Evolutionary conservation across 495 filamentous ascomycete species (phyloP).

Genomic region (Podospora pseudoanserina): DNA sequence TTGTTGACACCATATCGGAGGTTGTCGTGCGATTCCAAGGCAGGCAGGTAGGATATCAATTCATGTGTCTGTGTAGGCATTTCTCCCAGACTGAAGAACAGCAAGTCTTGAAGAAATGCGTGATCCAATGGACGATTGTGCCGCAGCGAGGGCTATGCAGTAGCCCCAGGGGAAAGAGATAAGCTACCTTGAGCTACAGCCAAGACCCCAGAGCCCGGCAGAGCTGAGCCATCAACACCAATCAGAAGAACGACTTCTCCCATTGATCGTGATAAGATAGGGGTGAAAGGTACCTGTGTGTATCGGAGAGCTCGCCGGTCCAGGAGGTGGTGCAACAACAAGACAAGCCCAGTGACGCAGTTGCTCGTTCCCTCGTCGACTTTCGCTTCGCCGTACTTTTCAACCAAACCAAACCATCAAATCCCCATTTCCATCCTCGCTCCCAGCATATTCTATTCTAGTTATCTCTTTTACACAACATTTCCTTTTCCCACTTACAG

Average conservation of each 20-base stretch:
- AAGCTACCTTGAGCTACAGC: background rate
- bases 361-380: background rate
- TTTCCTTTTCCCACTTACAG: background rate
- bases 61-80: no score
- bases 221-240: background rate
- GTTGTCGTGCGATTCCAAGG: no score
- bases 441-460: background rate
- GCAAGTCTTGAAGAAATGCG: no score
- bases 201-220: background rate
- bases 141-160: no score
- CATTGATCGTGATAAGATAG: background rate
- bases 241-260: background rate
- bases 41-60: no score
- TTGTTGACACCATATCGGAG: no score
- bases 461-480: background rate
- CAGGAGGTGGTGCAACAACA: background rate
- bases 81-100: no score
- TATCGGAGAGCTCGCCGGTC: no score
- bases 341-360: background rate
- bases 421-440: background rate
- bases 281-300: background rate
- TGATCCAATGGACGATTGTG: no score
- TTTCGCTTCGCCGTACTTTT: background rate
- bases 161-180: background rate
- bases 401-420: background rate